Conservation (phyloP, 371 early-diverging fungal genomes). For the Chytridium lagenaria region DNA sequence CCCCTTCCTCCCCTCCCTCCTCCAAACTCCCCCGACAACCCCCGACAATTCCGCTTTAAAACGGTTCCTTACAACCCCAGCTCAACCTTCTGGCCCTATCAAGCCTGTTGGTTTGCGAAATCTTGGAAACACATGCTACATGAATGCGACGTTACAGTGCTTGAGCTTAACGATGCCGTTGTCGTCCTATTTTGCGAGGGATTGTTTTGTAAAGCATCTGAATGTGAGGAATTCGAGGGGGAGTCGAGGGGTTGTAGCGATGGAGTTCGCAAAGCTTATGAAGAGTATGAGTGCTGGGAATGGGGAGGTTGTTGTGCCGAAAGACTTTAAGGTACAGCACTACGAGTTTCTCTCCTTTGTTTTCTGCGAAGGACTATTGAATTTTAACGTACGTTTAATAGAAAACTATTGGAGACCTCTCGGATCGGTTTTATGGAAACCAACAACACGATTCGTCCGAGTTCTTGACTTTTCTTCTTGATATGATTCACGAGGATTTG, state of each 20-base stretch:
- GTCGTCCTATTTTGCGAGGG: conserved; percentile 31
- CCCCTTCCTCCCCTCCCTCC: background rate
- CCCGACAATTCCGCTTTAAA: background rate
- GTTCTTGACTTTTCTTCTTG: conserved; percentile 59
- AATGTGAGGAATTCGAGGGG: conserved; percentile 80
- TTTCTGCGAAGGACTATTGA: too few species aligned
- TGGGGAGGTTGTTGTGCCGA: conserved; percentile 39
- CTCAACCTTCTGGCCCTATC: background rate
- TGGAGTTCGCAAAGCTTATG: conserved; percentile 45
- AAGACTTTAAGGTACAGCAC: conserved; percentile 46
- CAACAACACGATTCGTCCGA: conserved; percentile 68
- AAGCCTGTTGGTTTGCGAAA: conserved; percentile 79
- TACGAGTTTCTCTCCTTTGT: too few species aligned
- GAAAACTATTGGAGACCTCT: background rate
- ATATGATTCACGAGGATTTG: conserved; percentile 63
- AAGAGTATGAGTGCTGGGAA: conserved; percentile 34
- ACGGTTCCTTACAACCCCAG: background rate
- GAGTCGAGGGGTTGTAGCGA: conserved; percentile 66
- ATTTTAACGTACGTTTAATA: background rate
- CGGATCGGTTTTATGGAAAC: conserved; percentile 46
- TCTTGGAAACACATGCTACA: conserved; percentile 97
- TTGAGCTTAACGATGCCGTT: conserved; percentile 72
- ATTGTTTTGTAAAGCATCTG: conserved; percentile 72
- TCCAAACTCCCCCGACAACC: background rate
- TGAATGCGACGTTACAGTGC: conserved; percentile 97